Percentiles rank a stretch among this genome's conserved stretches.
Conservation (phyloP, 2,329 filamentous ascomycete species). For the Arthroderma sp. region DNA sequence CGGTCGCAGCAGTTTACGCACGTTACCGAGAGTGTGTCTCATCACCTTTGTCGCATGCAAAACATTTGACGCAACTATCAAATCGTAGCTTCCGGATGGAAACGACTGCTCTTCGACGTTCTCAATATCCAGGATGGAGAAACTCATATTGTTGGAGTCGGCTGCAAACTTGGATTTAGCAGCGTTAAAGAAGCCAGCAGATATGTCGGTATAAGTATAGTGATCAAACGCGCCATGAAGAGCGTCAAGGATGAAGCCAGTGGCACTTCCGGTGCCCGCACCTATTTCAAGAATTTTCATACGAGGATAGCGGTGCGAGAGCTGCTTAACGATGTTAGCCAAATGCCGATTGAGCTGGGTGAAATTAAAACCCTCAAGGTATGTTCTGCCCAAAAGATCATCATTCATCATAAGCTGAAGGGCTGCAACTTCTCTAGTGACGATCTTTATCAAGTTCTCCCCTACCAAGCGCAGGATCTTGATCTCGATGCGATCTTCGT, state of each 20-base stretch:
- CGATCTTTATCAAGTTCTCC: conserved; percentile 19
- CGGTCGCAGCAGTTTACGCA: conserved; percentile 29
- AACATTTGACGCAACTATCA: conserved; percentile 29
- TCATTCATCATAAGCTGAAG: conserved; percentile 15
- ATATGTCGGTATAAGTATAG: conserved; percentile 38
- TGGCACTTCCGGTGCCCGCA: conserved; percentile 5
- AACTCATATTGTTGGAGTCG: conserved; percentile 20
- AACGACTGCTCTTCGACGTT: conserved; percentile 10
- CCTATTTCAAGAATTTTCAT: conserved; percentile 7
- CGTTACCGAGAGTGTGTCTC: conserved; percentile 20
- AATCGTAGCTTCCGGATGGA: conserved; percentile 20
- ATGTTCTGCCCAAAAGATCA: not conserved
- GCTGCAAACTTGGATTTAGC: conserved; percentile 19
- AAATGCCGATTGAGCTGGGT: too few species aligned
- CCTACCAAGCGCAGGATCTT: conserved; percentile 8
- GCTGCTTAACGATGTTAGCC: conserved; percentile 15
- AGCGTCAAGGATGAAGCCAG: not conserved
- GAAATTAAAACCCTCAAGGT: too few species aligned
- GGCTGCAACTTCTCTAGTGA: conserved; percentile 21
- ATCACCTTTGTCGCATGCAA: conserved; percentile 24
- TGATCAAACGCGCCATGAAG: conserved; percentile 18
- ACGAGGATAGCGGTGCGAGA: conserved; percentile 13
- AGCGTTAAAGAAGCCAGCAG: conserved; percentile 28
- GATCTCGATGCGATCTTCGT: not conserved
- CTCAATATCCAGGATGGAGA: conserved; percentile 17